Conservation (phyloP, 169 alveolate species). For the Plasmodium cynomolgi region DNA sequence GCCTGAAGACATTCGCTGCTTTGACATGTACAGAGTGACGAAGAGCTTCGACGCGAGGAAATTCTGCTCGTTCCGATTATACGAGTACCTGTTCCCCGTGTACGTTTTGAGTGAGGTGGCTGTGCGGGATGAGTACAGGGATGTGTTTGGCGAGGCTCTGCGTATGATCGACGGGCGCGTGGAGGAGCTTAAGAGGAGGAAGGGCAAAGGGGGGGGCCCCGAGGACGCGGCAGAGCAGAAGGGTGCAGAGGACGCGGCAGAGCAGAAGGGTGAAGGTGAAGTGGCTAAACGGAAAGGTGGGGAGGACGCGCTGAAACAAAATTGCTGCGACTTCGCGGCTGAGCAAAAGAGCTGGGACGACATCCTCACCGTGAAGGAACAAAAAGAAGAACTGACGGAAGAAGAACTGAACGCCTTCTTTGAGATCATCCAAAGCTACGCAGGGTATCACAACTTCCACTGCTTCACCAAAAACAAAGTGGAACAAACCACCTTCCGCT, state of each 20-base stretch:
- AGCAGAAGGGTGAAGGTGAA: no score
- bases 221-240: not conserved
- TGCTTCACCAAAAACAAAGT: conserved; percentile 81
- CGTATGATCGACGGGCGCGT: conserved; percentile 35
- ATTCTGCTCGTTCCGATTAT: conserved; percentile 87
- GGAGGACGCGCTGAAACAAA: not conserved
- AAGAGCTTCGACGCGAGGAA: conserved; percentile 88
- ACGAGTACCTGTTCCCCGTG: conserved; percentile 86
- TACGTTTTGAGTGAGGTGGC: conserved; percentile 75
- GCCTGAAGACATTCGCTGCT: conserved; percentile 83
- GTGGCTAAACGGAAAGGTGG: no score
- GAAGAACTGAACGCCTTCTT: conserved; percentile 77
- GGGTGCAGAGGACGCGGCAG: not conserved
- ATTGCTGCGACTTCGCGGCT: not conserved
- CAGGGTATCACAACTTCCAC: conserved; percentile 87
- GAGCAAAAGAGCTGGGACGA: not conserved
- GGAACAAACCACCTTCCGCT: conserved; percentile 83
- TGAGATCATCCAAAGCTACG: conserved; percentile 77
- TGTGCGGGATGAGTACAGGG: conserved; percentile 44
- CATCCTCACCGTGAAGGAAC: conserved; percentile 26
- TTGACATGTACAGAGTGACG: conserved; percentile 84
- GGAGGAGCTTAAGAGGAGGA: not conserved
- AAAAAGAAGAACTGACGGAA: conserved; percentile 74
- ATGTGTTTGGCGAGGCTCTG: conserved; percentile 24
- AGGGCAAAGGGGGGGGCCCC: not conserved